Evolutionary conservation across 768 basidiomycete species (phyloP), one percentile per base, ranked within the genome.

Genomic region (Pleurotus platypus): DNA sequence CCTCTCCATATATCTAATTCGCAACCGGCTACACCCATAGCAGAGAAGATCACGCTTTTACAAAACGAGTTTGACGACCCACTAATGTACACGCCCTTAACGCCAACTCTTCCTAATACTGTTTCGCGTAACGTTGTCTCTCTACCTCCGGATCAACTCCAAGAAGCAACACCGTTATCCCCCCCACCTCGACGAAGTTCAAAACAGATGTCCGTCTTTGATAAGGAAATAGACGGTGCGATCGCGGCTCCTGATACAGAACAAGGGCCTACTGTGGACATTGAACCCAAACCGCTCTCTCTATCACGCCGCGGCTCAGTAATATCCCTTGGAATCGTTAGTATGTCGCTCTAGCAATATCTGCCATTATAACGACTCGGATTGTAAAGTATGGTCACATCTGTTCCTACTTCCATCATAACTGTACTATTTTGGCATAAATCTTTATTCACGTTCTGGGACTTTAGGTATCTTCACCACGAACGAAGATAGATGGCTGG

Each of bases 161-260:
- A 57, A 11, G 78, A 75, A 59, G 72, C 80, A 58, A 75, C 74
- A 30, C 74, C 86, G 8, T 70, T 89, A 27, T 81, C 84, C 5
- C 86, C 86, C 4, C 85, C 86, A 1, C 87, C 86, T 22, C 81
- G 87, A 39, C 78, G 81, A 27, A 76, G 78, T 39, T 86, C 83
- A 20, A 80, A 76, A 58, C 77, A 80, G 56, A 69, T 80, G 54
- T 64, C 73, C 6, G 53, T 66, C 22, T 57, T 72, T 12, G 74
- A 74, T 37, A 64, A 35, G 65, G 35, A 73, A 74, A 38, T 49
- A 61, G 22, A 67, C 67, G 57, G 60, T 58, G 22, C 47, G 62
- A 38, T 60, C 49, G 49, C 49, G 13, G 7, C 20, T 54, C 47
- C 49, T 22, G 68, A 70, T 16, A 9, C 15, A 12, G 71, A 70